phyloP scores from a whole-genome alignment of 257 asterid genomes.

The Scutellaria barbata region DNA sequence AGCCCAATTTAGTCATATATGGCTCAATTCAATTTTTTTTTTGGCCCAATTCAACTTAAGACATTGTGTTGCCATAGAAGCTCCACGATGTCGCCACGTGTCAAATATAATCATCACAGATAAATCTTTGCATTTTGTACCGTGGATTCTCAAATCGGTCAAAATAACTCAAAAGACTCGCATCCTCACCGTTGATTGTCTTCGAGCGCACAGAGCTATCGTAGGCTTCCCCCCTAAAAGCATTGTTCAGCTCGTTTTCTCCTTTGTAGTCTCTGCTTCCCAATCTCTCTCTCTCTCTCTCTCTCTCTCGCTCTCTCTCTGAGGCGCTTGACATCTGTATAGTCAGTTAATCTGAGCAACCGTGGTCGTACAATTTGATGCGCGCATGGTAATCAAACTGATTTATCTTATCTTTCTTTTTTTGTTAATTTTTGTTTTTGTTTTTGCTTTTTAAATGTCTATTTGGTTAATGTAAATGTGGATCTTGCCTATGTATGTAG shows the following conservation, averaged over 20 bases:
- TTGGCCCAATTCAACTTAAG: neutral
- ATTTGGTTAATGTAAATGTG: constrained; percentile 19
- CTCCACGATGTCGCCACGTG: constrained; percentile 55
- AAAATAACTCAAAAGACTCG: neutral
- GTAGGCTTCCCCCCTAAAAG: constrained; percentile 33
- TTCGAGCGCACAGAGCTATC: constrained; percentile 25
- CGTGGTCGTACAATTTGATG: constrained; percentile 30
- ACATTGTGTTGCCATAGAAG: constrained; percentile 38
- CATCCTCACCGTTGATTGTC: constrained; percentile 41
- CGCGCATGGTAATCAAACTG: constrained; percentile 47
- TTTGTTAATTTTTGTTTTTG: neutral
- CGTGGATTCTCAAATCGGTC: constrained; percentile 39
- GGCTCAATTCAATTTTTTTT: constrained; percentile 9
- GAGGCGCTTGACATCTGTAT: constrained; percentile 22
- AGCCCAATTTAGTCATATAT: constrained; percentile 20
- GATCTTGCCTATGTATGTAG: constrained; percentile 37
- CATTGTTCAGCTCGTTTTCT: constrained; percentile 28
- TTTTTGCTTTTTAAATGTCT: neutral
- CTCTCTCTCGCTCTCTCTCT: neutral
- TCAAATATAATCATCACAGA: constrained; percentile 28
- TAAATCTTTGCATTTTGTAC: neutral
- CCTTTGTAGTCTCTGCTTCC: neutral
- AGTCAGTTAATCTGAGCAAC: constrained; percentile 30
- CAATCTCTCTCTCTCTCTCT: neutral
- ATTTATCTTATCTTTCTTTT: neutral